phyloP scores from a whole-genome alignment of 768 basidiomycete species.

The Trametes cubensis region DNA sequence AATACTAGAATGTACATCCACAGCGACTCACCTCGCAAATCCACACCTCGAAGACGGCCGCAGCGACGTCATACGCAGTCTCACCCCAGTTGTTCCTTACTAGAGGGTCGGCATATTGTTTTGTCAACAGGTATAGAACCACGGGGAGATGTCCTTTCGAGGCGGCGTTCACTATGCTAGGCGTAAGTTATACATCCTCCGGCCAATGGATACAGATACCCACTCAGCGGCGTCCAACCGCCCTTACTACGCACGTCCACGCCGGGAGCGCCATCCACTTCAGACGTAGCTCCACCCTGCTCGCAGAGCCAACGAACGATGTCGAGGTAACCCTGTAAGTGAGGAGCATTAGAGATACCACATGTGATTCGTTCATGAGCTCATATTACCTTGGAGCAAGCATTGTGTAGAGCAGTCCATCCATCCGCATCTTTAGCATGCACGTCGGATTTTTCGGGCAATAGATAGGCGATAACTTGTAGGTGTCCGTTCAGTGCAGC shows the following conservation, averaged over 20 bases:
- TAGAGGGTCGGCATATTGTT: slow-evolving; percentile 78
- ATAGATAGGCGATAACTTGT: slow-evolving; percentile 64
- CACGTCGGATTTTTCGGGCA: slow-evolving; percentile 65
- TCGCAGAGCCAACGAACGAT: slow-evolving; percentile 87
- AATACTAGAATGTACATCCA: neutral
- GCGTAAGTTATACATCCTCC: neutral
- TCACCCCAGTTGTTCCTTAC: slow-evolving; percentile 90
- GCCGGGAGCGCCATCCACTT: slow-evolving; percentile 57
- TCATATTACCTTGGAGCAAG: slow-evolving; percentile 73
- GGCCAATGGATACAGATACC: slow-evolving; percentile 29
- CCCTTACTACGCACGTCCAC: slow-evolving; percentile 80
- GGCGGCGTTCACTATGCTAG: slow-evolving; percentile 33
- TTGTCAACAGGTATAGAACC: slow-evolving; percentile 75
- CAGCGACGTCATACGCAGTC: slow-evolving; percentile 87
- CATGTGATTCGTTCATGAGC: neutral
- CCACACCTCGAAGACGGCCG: slow-evolving; percentile 90
- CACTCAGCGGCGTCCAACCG: slow-evolving; percentile 89
- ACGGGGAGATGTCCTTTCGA: slow-evolving; percentile 68
- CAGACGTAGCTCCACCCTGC: slow-evolving; percentile 61
- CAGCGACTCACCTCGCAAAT: slow-evolving; percentile 71
- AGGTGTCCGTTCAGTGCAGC: slow-evolving; percentile 82
- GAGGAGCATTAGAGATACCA: neutral
- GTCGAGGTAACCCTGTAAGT: slow-evolving; percentile 77
- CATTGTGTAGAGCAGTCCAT: slow-evolving; percentile 89
- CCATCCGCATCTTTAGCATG: slow-evolving; percentile 87